Evolutionary conservation across 2,329 filamentous ascomycete genomes (phyloP), one percentile per base, ranked within the genome.

Genomic region (Cladophialophora psammophila): DNA sequence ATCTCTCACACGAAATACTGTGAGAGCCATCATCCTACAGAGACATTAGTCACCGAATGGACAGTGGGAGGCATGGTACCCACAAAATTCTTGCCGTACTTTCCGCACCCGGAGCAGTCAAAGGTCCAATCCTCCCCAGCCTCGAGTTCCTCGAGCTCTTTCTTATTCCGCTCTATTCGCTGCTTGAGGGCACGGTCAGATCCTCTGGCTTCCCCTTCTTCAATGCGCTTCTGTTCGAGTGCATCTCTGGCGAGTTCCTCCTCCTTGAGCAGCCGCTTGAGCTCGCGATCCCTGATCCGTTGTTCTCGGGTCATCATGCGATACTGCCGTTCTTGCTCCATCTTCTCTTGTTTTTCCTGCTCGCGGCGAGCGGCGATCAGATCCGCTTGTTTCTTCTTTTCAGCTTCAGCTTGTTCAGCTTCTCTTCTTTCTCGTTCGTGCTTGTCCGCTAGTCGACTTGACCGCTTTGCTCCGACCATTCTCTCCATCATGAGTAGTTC

Each of bases 391-490:
- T 84, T 85, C 79, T 87, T 91, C 63, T 85, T 87, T 72, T 92
- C 88, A 54, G 90, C 91, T 75, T 94, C 90, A 9, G 85, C 87
- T 18, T 84, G 85, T 72, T 91, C 86, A 67, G 92, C 89, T 55
- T 94, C 89, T 68, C 90, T 84, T 72, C 88, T 90, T 74, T 93
- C 91, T 70, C 88, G 90, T 76, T 97, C 93, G 38, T 88, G 82
- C 76, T 93, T 96, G 71, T 87, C 86, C 18, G 94, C 94, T 72
- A 99, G 88, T 69, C 95, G 88, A 74, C 92, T 96, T 0, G 95
- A 99, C 69, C 95, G 86, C 80, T 99, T 99, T 3, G 95, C 94
- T 64, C 90, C 92, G n/a, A 93, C 93, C 80, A 98, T 86, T 76
- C 95, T 94, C 73, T 94, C 90, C 71, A 96, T 79, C 72, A 89